Conservation (phyloP, 2,329 filamentous ascomycete genomes). For the Penicillium sp. region DNA sequence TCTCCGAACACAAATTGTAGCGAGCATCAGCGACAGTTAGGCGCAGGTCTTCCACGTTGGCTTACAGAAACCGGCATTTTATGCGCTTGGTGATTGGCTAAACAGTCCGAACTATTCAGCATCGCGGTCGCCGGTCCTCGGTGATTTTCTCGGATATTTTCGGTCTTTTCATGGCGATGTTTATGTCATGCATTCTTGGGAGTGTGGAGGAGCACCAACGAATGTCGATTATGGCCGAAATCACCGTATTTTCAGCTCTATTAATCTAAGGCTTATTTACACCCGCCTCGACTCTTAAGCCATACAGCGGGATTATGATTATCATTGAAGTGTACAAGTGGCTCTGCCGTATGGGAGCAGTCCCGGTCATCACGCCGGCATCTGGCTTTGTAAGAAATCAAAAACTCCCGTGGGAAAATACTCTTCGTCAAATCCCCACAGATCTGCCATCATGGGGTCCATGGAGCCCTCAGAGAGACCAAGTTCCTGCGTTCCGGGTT, state of each 20-base stretch:
- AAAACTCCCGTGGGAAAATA: slow-evolving; percentile 41
- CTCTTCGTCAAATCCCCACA: slow-evolving; percentile 40
- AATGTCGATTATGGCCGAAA: no score
- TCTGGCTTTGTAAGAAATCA: slow-evolving; percentile 40
- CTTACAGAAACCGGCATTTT: no score
- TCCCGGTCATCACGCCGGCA: slow-evolving; percentile 34
- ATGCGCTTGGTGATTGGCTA: no score
- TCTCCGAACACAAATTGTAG: slow-evolving; percentile 12
- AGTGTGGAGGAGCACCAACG: no score
- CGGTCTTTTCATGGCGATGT: no score
- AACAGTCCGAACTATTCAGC: no score
- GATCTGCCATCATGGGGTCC: slow-evolving; percentile 39
- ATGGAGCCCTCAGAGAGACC: slow-evolving; percentile 36
- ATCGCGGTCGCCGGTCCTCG: no score
- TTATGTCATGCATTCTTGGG: no score
- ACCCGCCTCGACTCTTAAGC: no score
- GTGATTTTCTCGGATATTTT: no score
- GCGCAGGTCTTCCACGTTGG: no score
- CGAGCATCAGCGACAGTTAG: no score
- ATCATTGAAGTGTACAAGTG: slow-evolving; percentile 11
- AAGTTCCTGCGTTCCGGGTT: slow-evolving; percentile 20
- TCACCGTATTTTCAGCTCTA: background rate
- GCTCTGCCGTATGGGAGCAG: background rate
- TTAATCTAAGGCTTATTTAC: slow-evolving; percentile 4
- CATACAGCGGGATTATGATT: background rate